Conservation (phyloP, 257 asterid genomes). For the Misopates orontium region DNA sequence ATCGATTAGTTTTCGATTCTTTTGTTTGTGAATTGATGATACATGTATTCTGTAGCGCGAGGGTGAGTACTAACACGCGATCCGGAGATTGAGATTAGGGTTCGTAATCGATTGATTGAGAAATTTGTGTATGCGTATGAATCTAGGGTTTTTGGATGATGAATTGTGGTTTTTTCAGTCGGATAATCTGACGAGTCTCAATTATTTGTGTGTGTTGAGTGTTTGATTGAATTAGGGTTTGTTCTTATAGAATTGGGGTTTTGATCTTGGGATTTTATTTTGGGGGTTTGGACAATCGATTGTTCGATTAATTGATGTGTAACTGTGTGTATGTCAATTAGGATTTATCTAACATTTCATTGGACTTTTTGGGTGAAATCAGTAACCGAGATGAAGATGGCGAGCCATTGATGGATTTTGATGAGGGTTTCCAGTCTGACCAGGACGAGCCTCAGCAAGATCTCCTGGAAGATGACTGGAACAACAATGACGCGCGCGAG, state of each 20-base stretch:
- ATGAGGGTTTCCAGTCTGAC: constrained; percentile 69
- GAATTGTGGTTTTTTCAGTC: constrained; percentile 19
- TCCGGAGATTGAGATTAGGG: constrained; percentile 23
- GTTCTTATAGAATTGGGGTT: constrained; percentile 20
- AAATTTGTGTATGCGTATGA: background rate
- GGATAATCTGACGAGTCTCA: background rate
- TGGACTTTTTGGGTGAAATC: constrained; percentile 29
- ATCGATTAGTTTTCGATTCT: background rate
- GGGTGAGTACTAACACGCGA: background rate
- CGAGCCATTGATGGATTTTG: constrained; percentile 86
- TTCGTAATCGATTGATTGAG: constrained; percentile 7
- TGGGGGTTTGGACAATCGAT: no score
- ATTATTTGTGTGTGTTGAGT: constrained; percentile 1
- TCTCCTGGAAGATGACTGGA: constrained; percentile 42
- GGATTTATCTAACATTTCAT: background rate
- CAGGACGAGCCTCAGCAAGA: constrained; percentile 50
- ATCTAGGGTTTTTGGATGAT: constrained; percentile 16
- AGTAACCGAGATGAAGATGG: constrained; percentile 91
- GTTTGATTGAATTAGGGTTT: constrained; percentile 21
- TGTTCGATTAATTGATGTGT: no score
- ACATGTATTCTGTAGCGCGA: no score
- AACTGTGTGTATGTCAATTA: background rate
- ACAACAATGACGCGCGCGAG: constrained; percentile 30
- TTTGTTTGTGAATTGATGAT: background rate
- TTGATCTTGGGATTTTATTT: background rate